Conservation (phyloP, 345 rosid genomes). For the Euphorbia pulcherrima region DNA sequence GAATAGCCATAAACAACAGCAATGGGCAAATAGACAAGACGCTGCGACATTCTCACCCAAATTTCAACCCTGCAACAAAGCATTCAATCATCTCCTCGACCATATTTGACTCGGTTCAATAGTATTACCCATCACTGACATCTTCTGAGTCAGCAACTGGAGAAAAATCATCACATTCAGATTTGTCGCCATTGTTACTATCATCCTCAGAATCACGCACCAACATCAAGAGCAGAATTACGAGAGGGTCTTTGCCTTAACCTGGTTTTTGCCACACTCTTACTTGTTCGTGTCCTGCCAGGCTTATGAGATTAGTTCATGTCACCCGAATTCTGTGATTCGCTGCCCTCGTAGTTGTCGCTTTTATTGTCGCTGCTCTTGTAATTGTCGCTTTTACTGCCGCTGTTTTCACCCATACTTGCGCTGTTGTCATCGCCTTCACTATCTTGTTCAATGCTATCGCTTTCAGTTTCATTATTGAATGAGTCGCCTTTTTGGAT, state of each 20-base stretch:
- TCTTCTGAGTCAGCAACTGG: constrained; percentile 23
- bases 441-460: constrained; percentile 24
- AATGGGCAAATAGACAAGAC: not conserved
- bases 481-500: constrained; percentile 1
- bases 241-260: constrained; percentile 53
- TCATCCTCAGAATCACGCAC: constrained; percentile 45
- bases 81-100: not conserved
- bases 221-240: constrained; percentile 47
- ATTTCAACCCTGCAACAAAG: constrained; percentile 3
- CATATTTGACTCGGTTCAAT: not conserved
- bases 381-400: constrained; percentile 15
- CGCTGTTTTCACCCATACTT: not conserved
- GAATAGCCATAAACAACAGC: not conserved
- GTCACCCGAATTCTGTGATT: constrained; percentile 21
- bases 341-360: constrained; percentile 17
- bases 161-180: constrained; percentile 9
- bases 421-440: constrained; percentile 2
- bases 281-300: constrained; percentile 26
- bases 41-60: not conserved
- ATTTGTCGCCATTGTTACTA: constrained; percentile 16
- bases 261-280: constrained; percentile 41
- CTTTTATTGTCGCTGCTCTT: constrained; percentile 1
- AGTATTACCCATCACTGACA: not conserved
- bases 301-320: constrained; percentile 21
- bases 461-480: constrained; percentile 27